Percentiles rank a stretch among this genome's conserved stretches.
Evolutionary conservation across 495 filamentous ascomycete genomes (phyloP).

Genomic region (Penicillium lagena): DNA sequence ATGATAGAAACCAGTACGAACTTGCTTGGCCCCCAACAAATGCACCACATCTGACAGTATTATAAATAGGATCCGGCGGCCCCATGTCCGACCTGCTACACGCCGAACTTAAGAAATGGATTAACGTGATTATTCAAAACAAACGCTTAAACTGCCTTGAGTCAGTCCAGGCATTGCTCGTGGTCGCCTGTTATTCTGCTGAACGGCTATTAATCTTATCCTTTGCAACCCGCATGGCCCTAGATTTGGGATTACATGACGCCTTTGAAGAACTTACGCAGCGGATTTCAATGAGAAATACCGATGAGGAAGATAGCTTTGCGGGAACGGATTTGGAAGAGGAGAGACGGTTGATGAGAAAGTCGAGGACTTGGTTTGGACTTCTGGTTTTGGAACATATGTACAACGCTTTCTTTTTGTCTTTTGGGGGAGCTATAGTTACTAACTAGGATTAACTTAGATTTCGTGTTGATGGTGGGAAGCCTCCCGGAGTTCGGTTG

Average conservation of each 20-base stretch:
- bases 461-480: slow-evolving; percentile 45
- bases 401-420: slow-evolving; percentile 7
- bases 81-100: slow-evolving; percentile 32
- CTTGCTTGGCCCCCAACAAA: no score
- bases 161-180: slow-evolving; percentile 42
- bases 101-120: slow-evolving; percentile 36
- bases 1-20: slow-evolving; percentile 29
- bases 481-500: slow-evolving; percentile 37
- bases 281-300: slow-evolving; percentile 19
- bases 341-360: slow-evolving; percentile 30
- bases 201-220: slow-evolving; percentile 40
- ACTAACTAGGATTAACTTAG: slow-evolving; percentile 14
- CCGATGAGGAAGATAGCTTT: slow-evolving; percentile 9
- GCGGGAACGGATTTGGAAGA: slow-evolving; percentile 12
- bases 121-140: slow-evolving; percentile 39
- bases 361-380: slow-evolving; percentile 40
- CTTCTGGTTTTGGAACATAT: slow-evolving; percentile 43
- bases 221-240: slow-evolving; percentile 41
- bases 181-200: slow-evolving; percentile 42
- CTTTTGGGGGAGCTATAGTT: not conserved
- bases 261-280: slow-evolving; percentile 35
- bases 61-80: slow-evolving; percentile 19
- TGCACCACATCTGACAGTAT: not conserved
- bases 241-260: slow-evolving; percentile 37
- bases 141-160: slow-evolving; percentile 31